Evolutionary conservation across 805 yeast species (phyloP), one percentile per base, ranked within the genome.

Genomic region (Wickerhamiella occidentalis): DNA sequence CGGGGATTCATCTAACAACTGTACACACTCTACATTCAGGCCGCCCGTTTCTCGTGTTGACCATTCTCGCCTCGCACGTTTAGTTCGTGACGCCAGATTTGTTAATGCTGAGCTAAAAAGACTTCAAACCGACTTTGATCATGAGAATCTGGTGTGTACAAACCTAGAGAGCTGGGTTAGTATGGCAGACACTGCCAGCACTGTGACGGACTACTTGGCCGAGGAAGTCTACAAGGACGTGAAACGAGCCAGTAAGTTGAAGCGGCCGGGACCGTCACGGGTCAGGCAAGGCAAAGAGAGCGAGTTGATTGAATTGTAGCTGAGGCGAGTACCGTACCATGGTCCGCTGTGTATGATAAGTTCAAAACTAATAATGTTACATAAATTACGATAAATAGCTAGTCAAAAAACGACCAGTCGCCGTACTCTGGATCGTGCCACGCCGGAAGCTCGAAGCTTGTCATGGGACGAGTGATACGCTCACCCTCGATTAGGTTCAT

Each of bases 381-480:
- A 40, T 40, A 40, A 40, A 40, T 40, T 40, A 40, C 30, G 19
- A 45, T 45, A 45, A 45, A 45, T 45, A 45, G 46, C 47, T 45
- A 45, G 47, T 45, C 52, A 25, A 51, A 51, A 21, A 51, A 41
- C 25, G 45, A 46, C 54, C 54, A 51, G 18, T 51, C 54, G 23
- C 43, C 41, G 19, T 40, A 19, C 21, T 46, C 52, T n/a, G 45
- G 36, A 25, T 48, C 49, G 40, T 45, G 51, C 54, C 54, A 51
- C 13, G 47, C 42, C 15, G 54, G 52, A 13, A 45, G 26, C 42
- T 51, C 54, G n/a, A 51, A 51, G 25, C 52, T 43, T 7, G 54
- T 51, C 54, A 51, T 51, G 28, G 47, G 35, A 15, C 54, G 52
- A 12, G 49, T 36, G 36, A 51, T 51, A 2, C 40, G 45, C 36